These are phyloP conservation scores for Protomyces gravidus DNA, from an alignment of 1,139 yeast species.

Conservation along the genomic window DNA sequence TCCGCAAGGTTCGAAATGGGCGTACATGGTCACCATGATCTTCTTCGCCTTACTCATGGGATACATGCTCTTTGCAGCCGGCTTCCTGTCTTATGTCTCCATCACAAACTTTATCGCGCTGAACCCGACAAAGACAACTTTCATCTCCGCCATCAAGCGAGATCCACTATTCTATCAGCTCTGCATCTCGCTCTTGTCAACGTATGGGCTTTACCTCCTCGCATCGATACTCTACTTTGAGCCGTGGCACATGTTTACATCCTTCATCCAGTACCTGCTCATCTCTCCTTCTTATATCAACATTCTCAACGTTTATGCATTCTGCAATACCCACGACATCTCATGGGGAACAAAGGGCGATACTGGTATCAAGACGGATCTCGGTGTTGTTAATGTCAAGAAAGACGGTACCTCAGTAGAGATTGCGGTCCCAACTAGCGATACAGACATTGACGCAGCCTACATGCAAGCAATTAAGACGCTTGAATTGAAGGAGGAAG, in stretches of 20 bases:
- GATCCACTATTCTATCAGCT: slow-evolving; percentile 73
- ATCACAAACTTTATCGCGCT: slow-evolving; percentile 44
- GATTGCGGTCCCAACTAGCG: slow-evolving; percentile 58
- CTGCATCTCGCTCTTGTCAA: slow-evolving; percentile 77
- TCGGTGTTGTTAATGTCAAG: slow-evolving; percentile 64
- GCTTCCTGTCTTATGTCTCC: slow-evolving; percentile 38
- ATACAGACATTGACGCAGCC: slow-evolving; percentile 57
- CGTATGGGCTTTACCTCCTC: slow-evolving; percentile 79
- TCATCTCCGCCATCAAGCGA: slow-evolving; percentile 51
- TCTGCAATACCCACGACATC: slow-evolving; percentile 92
- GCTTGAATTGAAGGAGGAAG: slow-evolving; percentile 41
- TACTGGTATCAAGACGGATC: slow-evolving; percentile 54
- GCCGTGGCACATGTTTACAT: slow-evolving; percentile 92
- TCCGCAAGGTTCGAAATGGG: slow-evolving; percentile 83
- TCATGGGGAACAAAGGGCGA: slow-evolving; percentile 97
- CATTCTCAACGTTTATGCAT: slow-evolving; percentile 67
- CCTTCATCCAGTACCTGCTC: slow-evolving; percentile 77
- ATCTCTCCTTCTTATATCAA: slow-evolving; percentile 88
- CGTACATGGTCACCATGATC: slow-evolving; percentile 74
- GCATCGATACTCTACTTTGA: slow-evolving; percentile 75
- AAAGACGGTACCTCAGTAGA: slow-evolving; percentile 57
- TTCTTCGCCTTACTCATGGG: slow-evolving; percentile 91
- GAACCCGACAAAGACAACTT: slow-evolving; percentile 43
- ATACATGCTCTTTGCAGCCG: slow-evolving; percentile 85
- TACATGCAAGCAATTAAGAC: slow-evolving; percentile 53